phyloP scores from a whole-genome alignment of 129 eudicot species.

The Chrysanthemum makinoi region DNA sequence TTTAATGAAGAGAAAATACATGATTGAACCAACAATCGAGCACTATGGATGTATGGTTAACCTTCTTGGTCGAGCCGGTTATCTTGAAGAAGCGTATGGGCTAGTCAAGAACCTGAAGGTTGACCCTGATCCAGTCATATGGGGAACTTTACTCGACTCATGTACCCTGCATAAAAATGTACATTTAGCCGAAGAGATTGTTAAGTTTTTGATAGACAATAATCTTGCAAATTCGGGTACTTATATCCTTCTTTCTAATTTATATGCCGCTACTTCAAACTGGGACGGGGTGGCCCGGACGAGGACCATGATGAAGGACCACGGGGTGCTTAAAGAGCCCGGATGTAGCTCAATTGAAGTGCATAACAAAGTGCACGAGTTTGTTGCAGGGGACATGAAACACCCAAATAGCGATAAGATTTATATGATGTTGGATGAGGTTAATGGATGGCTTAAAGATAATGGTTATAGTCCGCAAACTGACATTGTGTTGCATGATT shows the following conservation, averaged over 20 bases:
- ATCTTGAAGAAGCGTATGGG: constrained; percentile 62
- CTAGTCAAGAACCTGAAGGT: constrained; percentile 47
- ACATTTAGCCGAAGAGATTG: constrained; percentile 57
- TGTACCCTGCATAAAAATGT: constrained; percentile 65
- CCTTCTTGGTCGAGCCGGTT: constrained; percentile 85
- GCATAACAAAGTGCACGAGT: constrained; percentile 67
- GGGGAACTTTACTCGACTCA: constrained; percentile 78
- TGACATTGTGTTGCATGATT: constrained; percentile 51
- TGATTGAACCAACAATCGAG: constrained; percentile 55
- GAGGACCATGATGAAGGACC: constrained; percentile 62
- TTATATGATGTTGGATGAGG: constrained; percentile 61
- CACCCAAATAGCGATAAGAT: constrained; percentile 61
- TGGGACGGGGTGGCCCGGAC: constrained; percentile 71
- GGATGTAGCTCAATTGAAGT: constrained; percentile 89
- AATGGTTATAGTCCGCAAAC: constrained; percentile 55
- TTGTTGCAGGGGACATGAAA: constrained; percentile 68
- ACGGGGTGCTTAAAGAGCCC: constrained; percentile 64
- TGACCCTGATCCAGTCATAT: constrained; percentile 57
- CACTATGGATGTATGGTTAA: constrained; percentile 92
- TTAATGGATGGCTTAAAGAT: constrained; percentile 44
- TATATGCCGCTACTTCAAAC: constrained; percentile 53
- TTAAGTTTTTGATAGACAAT: constrained; percentile 31
- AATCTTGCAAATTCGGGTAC: constrained; percentile 60
- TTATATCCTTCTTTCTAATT: constrained; percentile 64
- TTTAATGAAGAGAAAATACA: constrained; percentile 46